phyloP scores from a whole-genome alignment of 2,329 filamentous ascomycete species.

The Immersiporthe knoxdaviesiana region DNA sequence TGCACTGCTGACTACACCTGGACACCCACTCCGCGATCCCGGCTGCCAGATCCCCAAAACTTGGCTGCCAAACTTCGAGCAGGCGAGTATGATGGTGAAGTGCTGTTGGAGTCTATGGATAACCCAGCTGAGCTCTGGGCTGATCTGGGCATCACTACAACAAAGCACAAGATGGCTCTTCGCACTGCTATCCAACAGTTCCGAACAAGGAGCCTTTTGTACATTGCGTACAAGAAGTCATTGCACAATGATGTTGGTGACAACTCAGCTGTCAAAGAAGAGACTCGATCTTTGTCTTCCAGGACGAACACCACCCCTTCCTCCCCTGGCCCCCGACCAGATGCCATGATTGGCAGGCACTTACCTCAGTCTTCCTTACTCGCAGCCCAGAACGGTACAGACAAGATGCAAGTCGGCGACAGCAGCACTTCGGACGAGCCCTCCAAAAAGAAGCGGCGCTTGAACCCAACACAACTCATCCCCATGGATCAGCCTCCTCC shows the following conservation, averaged over 20 bases:
- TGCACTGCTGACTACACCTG: constrained; percentile 59
- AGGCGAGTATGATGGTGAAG: constrained; percentile 67
- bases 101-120: constrained; percentile 62
- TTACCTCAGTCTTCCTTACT: not conserved
- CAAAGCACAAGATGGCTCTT: constrained; percentile 63
- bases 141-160: constrained; percentile 59
- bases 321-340: constrained; percentile 7
- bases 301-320: not conserved
- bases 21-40: constrained; percentile 41
- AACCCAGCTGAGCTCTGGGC: constrained; percentile 52
- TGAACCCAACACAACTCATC: constrained; percentile 36
- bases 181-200: constrained; percentile 61
- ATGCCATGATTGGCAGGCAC: constrained; percentile 4
- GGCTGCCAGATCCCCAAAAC: constrained; percentile 53
- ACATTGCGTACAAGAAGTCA: constrained; percentile 41
- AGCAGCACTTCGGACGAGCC: constrained; percentile 4
- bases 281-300: not conserved
- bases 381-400: not conserved
- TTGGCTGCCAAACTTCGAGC: constrained; percentile 62
- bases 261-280: not conserved
- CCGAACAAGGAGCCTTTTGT: constrained; percentile 54
- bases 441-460: constrained; percentile 38
- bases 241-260: constrained; percentile 36
- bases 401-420: not conserved
- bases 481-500: constrained; percentile 25